Evolutionary conservation across 352 stramenopile species (phyloP).

Genomic region (Globisporangium nodosum): DNA sequence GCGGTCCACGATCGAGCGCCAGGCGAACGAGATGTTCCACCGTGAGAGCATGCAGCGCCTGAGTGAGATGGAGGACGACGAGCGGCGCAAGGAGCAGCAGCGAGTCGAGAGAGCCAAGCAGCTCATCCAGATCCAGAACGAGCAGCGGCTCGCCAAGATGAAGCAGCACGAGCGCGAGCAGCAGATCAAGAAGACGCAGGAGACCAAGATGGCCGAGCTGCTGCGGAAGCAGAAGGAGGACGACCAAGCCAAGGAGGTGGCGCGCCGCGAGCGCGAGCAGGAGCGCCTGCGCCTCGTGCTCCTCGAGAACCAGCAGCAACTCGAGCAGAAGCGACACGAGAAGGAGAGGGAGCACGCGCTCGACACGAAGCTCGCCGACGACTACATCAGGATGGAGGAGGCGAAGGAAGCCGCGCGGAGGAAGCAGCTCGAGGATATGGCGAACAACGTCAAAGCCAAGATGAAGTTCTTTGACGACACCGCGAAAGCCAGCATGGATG

Average conservation of each 20-base stretch:
- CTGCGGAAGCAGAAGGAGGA: constrained; percentile 50
- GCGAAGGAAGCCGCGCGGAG: constrained; percentile 53
- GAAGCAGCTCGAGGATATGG: constrained; percentile 67
- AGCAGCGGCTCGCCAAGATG: constrained; percentile 58
- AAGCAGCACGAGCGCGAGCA: constrained; percentile 46
- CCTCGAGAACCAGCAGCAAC: constrained; percentile 55
- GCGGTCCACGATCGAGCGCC: constrained; percentile 26
- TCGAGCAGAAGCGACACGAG: constrained; percentile 50
- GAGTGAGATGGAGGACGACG: constrained; percentile 40
- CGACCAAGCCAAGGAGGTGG: constrained; percentile 39
- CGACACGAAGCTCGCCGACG: constrained; percentile 57
- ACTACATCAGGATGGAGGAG: constrained; percentile 75
- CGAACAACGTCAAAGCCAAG: constrained; percentile 66
- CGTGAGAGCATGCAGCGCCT: constrained; percentile 42
- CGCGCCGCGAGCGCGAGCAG: constrained; percentile 54
- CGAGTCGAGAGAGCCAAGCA: constrained; percentile 48
- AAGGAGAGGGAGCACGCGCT: constrained; percentile 48
- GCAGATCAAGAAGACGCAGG: constrained; percentile 44
- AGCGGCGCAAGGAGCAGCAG: constrained; percentile 50
- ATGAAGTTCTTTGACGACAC: constrained; percentile 87
- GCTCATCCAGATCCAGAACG: constrained; percentile 61
- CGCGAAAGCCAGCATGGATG: constrained; percentile 58
- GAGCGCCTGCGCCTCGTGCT: constrained; percentile 49
- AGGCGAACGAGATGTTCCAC: constrained; percentile 44
- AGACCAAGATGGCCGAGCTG: constrained; percentile 40